These are phyloP conservation scores for Gaultheria prostrata DNA, from an alignment of 148 eudicot species.

Conservation along the genomic window DNA sequence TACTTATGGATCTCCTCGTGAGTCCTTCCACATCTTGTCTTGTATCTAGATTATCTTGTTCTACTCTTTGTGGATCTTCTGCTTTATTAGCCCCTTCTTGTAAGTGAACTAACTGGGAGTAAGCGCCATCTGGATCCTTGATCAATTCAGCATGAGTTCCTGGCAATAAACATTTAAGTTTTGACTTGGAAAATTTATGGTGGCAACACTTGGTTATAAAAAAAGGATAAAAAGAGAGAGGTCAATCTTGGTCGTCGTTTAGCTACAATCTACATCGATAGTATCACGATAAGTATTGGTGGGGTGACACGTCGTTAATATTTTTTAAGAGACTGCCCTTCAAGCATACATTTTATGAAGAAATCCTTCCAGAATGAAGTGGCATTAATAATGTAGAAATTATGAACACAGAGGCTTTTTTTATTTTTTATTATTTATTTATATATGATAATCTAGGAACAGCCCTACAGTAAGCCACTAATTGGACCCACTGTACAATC, in stretches of 20 bases:
- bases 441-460: too few species aligned
- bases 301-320: not conserved
- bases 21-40: constrained; percentile 30
- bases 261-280: not conserved
- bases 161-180: constrained; percentile 19
- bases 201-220: not conserved
- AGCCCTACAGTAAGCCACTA: too few species aligned
- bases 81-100: constrained; percentile 52
- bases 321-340: not conserved
- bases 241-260: not conserved
- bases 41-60: constrained; percentile 19
- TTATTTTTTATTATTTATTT: too few species aligned
- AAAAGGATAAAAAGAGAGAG: not conserved
- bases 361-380: not conserved
- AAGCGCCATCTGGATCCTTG: constrained; percentile 63
- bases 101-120: constrained; percentile 63
- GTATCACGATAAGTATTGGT: not conserved
- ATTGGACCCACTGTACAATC: too few species aligned
- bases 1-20: constrained; percentile 52
- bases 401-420: not conserved
- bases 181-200: constrained; percentile 7
- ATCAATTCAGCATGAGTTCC: constrained; percentile 71
- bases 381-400: not conserved
- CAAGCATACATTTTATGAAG: not conserved
- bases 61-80: constrained; percentile 29